Base-by-base conservation (phyloP, 805 yeast genomes). In the Saccharomyces mikatae region DNA sequence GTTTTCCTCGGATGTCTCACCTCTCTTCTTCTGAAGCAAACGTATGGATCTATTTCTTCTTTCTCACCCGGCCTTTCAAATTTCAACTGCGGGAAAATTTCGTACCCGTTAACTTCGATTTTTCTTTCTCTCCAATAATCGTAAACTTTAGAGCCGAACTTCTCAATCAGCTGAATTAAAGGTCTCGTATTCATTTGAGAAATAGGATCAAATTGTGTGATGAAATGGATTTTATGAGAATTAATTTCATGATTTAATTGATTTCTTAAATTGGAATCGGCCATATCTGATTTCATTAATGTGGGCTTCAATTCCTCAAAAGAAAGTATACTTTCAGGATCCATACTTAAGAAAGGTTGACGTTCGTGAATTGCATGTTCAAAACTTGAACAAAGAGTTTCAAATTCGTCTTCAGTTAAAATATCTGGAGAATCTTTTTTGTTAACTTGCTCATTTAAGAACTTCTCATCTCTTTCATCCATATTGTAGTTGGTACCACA, bases 1-100 rank as follows among this genome's bases (percentile, higher is more conserved):
- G 99, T 94, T 70, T 94, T 94, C 70, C 99, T 86, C 30, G 95
- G 94, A 67, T 88, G 97, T 60, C 99, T 82, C 60, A 89, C 86
- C 66, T 91, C 98, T 70, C 99, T 86, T 61, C 97, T 83, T 64
- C 99, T 81, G 76, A 94, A 94, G 74, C 97, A 89, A 46, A 89
- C 86, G 70, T 94, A 94, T 1, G 99, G 98, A 69, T 94, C 97
- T 56, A 80, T 81, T 64, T 91, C 97, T 64, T 91, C 97, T 65
- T 90, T 90, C 56, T 89, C 94, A 54, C 81, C 81, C 26, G 88
- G 88, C 61, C 88, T 91, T 72, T 91, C 97, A 68, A 88, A 90
- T 68, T 84, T 87, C 51, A 94, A 75, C 14, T 77, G 70, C 3
- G 97, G 96, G 60, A 82, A 79, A 22, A 94, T 80, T 3, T 86